A percentile compares a stretch with the other conserved stretches of the same genome.
These are phyloP conservation scores for Dimocarpus longan DNA, from an alignment of 345 rosid genomes.

Conservation along the genomic window DNA sequence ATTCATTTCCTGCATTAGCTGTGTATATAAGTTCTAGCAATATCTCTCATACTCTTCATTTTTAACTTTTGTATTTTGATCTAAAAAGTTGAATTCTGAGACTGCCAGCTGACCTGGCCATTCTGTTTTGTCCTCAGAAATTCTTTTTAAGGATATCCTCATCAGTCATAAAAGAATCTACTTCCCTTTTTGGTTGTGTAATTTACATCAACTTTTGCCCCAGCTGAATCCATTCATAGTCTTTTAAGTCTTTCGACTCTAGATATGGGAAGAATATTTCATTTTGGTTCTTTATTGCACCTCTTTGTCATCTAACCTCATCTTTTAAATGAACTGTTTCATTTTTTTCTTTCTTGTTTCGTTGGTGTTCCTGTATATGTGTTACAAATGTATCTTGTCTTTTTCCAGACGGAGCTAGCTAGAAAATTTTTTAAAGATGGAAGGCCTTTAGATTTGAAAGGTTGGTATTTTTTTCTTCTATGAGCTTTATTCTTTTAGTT, in stretches of 20 bases:
- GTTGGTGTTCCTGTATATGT: not conserved
- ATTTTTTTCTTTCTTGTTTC: not conserved
- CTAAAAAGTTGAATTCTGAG: not conserved
- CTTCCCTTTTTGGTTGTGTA: not conserved
- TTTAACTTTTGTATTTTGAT: not conserved
- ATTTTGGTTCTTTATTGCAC: not conserved
- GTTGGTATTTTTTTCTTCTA: constrained; percentile 34
- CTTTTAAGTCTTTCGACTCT: not conserved
- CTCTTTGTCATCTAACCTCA: not conserved
- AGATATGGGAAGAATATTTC: not conserved
- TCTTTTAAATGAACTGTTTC: not conserved
- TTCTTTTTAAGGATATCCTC: not conserved
- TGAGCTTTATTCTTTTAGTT: not conserved
- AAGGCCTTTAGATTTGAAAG: constrained; percentile 84
- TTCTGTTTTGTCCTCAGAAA: not conserved
- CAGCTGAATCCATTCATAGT: not conserved
- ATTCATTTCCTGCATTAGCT: too few relatives aligned
- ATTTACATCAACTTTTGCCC: not conserved
- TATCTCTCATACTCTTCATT: not conserved
- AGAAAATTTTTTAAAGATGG: constrained; percentile 80
- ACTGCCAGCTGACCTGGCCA: not conserved
- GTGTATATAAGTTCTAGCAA: not conserved
- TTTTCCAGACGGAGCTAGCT: constrained; percentile 71
- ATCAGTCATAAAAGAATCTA: not conserved
- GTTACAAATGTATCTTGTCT: not conserved